Conservation (phyloP, 2,329 filamentous ascomycete genomes). For the Teratosphaeria nubilosa region DNA sequence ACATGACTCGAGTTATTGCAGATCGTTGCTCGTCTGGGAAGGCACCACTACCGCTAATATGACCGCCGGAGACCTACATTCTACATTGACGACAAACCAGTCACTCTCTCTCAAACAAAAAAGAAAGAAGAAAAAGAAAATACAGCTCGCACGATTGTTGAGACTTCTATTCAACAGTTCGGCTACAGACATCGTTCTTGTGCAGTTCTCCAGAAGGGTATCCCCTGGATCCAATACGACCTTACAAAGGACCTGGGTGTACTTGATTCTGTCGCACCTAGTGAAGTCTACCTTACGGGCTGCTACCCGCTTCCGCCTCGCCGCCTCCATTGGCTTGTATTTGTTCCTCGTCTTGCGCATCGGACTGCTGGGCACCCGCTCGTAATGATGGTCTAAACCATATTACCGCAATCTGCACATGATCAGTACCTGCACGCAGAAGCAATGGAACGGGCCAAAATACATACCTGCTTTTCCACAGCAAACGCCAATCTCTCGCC, state of each 20-base stretch:
- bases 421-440: background rate
- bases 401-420: constrained; percentile 6
- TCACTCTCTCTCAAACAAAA: no score
- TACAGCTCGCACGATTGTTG: no score
- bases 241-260: background rate
- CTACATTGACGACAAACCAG: no score
- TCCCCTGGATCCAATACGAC: background rate
- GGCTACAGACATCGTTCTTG: no score
- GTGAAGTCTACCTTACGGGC: background rate
- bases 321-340: background rate
- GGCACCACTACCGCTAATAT: no score
- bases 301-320: background rate
- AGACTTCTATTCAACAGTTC: no score
- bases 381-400: constrained; percentile 7
- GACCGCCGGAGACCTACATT: no score
- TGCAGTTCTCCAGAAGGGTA: background rate
- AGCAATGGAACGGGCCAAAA: background rate
- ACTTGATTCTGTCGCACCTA: background rate
- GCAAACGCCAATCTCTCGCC: constrained; percentile 43
- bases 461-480: constrained; percentile 34
- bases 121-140: no score
- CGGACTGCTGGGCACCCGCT: background rate
- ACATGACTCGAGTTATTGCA: no score
- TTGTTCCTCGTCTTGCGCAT: background rate
- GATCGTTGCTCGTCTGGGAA: no score